phyloP scores from a whole-genome alignment of 2,329 filamentous ascomycete genomes.

The Curvularia sp. region DNA sequence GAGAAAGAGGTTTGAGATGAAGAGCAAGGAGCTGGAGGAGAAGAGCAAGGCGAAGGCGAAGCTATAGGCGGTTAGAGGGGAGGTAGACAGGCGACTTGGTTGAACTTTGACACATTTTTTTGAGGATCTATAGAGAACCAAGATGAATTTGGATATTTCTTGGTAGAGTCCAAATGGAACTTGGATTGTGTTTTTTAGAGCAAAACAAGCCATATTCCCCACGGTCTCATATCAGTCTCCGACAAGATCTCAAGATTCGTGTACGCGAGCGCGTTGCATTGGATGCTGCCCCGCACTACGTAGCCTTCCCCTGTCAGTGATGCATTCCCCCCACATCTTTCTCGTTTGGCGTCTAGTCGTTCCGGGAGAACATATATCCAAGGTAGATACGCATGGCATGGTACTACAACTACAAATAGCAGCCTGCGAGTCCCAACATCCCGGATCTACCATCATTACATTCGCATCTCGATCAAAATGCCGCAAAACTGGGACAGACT shows the following conservation, averaged over 20 bases:
- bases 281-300: constrained; percentile 9
- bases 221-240: not conserved
- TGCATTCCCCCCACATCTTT: constrained; percentile 25
- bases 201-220: too few relatives aligned
- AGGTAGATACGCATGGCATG: not conserved
- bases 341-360: constrained; percentile 21
- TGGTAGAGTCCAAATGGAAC: not conserved
- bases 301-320: constrained; percentile 12
- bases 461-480: constrained; percentile 17
- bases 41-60: constrained; percentile 41
- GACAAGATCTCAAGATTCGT: not conserved
- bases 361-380: constrained; percentile 34
- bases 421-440: not conserved
- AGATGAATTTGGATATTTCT: not conserved
- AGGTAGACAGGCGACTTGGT: not conserved
- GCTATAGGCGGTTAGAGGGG: not conserved
- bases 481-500: constrained; percentile 58
- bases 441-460: not conserved
- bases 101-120: not conserved
- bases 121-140: too few relatives aligned
- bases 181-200: not conserved
- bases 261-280: not conserved
- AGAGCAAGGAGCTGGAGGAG: constrained; percentile 47
- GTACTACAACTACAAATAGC: not conserved
- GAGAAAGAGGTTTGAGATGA: constrained; percentile 54